Evolutionary conservation across 345 rosid genomes (phyloP), one percentile per base, ranked within the genome.

Genomic region (Eucalyptus dawsonii): DNA sequence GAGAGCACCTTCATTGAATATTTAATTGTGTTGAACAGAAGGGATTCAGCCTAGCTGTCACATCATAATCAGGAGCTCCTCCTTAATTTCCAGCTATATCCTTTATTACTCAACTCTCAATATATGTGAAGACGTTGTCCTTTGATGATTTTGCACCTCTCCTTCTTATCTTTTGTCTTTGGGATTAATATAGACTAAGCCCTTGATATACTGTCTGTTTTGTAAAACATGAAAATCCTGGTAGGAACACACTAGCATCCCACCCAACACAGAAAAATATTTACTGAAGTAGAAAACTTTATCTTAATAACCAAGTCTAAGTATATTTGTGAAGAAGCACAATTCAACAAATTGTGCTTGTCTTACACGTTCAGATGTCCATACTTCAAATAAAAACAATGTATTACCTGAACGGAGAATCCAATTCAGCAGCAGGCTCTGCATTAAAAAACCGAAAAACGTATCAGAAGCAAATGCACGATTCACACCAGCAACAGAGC

Each of bases 401-500:
- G 15, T 50, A 44, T 90, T 94, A 97, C 99, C 98, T 89, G 94
- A 88, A 81, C 94, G 90, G 95, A 88, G 90, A 95, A 94, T 88
- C 94, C 94, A 90, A 95, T 93, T 90, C 89, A 89, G 95, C 89
- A 91, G 93, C 92, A 86, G 95, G 97, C 93, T 95, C 96, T 87
- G 98, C 90, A 88, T 93, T 93, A 86, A 96, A 94, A 92, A 95
- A 97, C 22, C 97, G 94, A 60, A 98, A 95, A 90, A 94, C 95
- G 87, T 97, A 95, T 94, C 98, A 87, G 99, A 95, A 88, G 99
- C 95, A 94, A 97, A 97, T 89, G 94, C 94, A 85, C 93, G 98
- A 90, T 93, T 97, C 91, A 95, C 90, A 89, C 96, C 93, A 92
- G 95, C 89, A 87, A 94, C 95, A 93, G 90, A 94, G 92, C 90